Percentiles rank a stretch among this genome's conserved stretches.
Evolutionary conservation across 176 grass and related monocot species (phyloP).

Genomic region (Hyparrhenia diplandra): DNA sequence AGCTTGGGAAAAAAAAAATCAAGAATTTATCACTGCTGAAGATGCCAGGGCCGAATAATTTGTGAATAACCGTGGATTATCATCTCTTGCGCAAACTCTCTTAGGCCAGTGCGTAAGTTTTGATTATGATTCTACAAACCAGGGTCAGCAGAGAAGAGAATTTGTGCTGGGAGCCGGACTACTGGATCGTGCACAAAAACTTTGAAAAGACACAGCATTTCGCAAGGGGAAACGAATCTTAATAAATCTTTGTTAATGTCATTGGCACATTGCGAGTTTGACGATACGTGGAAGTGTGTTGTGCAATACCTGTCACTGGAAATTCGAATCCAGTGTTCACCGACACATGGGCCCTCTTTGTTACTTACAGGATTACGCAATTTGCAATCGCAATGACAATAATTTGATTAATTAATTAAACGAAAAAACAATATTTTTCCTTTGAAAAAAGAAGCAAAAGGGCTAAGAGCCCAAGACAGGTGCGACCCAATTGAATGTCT

Average conservation of each 20-base stretch:
- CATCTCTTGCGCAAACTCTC: background rate
- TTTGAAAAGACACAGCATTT: background rate
- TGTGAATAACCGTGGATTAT: background rate
- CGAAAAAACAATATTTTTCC: no score
- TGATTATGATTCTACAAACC: background rate
- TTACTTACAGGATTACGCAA: no score
- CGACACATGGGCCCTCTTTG: no score
- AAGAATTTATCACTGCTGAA: background rate
- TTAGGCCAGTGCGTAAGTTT: background rate
- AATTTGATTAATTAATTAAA: no score
- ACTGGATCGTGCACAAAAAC: background rate
- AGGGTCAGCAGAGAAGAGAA: background rate
- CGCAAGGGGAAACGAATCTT: background rate
- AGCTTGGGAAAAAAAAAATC: conserved; percentile 12
- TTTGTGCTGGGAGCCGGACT: background rate
- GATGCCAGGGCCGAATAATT: background rate
- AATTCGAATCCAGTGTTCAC: background rate
- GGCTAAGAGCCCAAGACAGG: background rate
- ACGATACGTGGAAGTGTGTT: background rate
- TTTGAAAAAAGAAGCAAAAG: no score
- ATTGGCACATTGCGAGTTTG: background rate
- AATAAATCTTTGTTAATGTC: background rate
- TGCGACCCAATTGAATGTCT: background rate
- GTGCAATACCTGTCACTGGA: no score
- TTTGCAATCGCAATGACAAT: no score